Evolutionary conservation across 108 stramenopile species (phyloP).

Genomic region (Fragilaria crotonensis): DNA sequence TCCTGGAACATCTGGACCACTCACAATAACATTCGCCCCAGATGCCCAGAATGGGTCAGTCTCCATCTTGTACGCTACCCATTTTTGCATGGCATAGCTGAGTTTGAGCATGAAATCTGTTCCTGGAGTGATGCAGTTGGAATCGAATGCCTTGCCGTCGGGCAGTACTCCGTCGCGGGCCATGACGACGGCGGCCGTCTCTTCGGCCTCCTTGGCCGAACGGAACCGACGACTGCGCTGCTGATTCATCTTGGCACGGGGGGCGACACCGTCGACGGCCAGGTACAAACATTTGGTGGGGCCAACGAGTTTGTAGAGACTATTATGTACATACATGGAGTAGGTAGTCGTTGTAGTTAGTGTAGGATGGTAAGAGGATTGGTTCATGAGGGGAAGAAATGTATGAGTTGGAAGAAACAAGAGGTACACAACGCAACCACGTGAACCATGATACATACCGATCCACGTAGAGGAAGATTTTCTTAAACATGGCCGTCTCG

Average conservation of each 20-base stretch:
- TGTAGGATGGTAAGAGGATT: no score
- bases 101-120: conserved; percentile 98
- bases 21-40: conserved; percentile 86
- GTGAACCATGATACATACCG: no score
- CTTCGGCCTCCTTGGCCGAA: conserved; percentile 92
- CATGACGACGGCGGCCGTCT: conserved; percentile 77
- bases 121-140: no score
- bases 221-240: conserved; percentile 92
- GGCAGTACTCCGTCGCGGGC: conserved; percentile 62
- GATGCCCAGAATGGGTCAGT: conserved; percentile 90
- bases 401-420: no score
- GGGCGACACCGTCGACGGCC: conserved; percentile 96
- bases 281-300: conserved; percentile 87
- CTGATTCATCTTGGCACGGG: conserved; percentile 99
- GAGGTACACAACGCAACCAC: no score
- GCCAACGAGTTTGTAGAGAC: conserved; percentile 86
- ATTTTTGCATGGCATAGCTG: conserved; percentile 81
- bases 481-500: conserved; percentile 97
- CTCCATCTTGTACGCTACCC: conserved; percentile 88
- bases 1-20: conserved; percentile 94
- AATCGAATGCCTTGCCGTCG: conserved; percentile 80
- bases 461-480: conserved; percentile 89
- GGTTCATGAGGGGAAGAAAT: no score
- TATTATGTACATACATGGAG: no score
- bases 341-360: no score